Percentiles rank a stretch among this genome's conserved stretches.
Evolutionary conservation across 2,329 filamentous ascomycete species (phyloP).

Genomic region (Diaporthe sp.): DNA sequence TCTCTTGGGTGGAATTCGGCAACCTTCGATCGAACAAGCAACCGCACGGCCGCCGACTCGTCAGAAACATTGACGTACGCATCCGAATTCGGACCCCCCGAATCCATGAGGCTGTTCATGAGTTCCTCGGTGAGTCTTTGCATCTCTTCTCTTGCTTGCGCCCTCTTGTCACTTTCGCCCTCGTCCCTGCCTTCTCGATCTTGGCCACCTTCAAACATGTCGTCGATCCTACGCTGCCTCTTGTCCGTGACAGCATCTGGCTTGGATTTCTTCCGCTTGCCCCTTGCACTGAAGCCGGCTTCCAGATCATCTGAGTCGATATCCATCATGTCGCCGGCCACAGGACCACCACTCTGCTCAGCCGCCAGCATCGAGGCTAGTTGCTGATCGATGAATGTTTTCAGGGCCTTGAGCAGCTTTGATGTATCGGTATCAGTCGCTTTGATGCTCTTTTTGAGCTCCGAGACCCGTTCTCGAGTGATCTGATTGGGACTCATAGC

Average conservation of each 20-base stretch:
- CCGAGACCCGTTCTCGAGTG: slow-evolving; percentile 72
- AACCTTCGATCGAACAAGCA: slow-evolving; percentile 75
- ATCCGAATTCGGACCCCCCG: slow-evolving; percentile 66
- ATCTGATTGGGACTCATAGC: slow-evolving; percentile 73
- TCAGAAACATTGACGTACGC: slow-evolving; percentile 70
- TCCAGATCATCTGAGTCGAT: slow-evolving; percentile 71
- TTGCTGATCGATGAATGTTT: slow-evolving; percentile 77
- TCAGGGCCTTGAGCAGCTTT: slow-evolving; percentile 73
- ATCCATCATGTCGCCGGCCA: slow-evolving; percentile 81
- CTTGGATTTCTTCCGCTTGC: slow-evolving; percentile 64
- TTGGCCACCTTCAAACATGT: slow-evolving; percentile 67
- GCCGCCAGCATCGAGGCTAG: slow-evolving; percentile 84
- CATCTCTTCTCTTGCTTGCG: slow-evolving; percentile 69
- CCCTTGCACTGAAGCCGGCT: slow-evolving; percentile 72
- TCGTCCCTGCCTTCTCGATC: slow-evolving; percentile 45
- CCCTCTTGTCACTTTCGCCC: slow-evolving; percentile 59
- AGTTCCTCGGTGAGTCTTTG: slow-evolving; percentile 71
- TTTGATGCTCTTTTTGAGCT: slow-evolving; percentile 71
- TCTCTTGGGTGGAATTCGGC: slow-evolving; percentile 76
- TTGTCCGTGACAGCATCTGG: slow-evolving; percentile 58
- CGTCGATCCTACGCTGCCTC: slow-evolving; percentile 72
- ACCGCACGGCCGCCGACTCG: slow-evolving; percentile 74
- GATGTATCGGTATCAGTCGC: slow-evolving; percentile 73
- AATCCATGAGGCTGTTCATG: slow-evolving; percentile 69
- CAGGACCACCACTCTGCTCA: slow-evolving; percentile 86